Evolutionary conservation across 1,284 basidiomycete species (phyloP), one percentile per base, ranked within the genome.

Genomic region (Malassezia furfur): DNA sequence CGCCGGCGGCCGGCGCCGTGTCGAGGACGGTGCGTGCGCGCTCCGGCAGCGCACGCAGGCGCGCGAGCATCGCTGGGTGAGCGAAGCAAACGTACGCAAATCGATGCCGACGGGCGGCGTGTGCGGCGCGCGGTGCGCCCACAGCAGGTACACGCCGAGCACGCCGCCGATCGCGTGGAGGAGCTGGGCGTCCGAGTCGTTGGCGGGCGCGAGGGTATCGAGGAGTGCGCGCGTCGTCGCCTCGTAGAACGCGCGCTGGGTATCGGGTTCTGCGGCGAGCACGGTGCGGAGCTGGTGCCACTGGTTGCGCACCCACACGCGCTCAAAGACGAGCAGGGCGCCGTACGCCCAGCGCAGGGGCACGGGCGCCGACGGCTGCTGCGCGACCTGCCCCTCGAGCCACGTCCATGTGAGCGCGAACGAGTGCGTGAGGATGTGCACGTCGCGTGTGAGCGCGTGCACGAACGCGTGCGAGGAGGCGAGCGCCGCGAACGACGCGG

Each of bases 331-430:
- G 19, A 38, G 21, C n/a, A 57, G 21, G n/a, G 55, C 44, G 25
- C 55, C 55, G 22, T 57, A 57, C 41, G 48, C 50, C 37, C 45
- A 52, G 19, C 50, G 55, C 50, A 52, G 21, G 10, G 48, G 49
- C 10, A 46, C 22, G 11, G 44, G 38, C 35, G 32, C 6, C 25
- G 41, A 10, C 7, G 39, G 22, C 9, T 48, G 17, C 21, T 41
- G 30, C 2, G 43, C 9, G 3, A 17, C n/a, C 7, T 51, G 43
- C 7, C 11, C 30, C 21, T 57, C 55, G n/a, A 57, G 51, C 55
- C 55, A 57, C n/a, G 39, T 11, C 55, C 55, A 57, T 8, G 55
- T 57, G 11, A 57, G 45, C 7, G 50, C 55, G 34, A 57, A 57
- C 17, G 55, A 51, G 8, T 57, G 36, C 3, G 48, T 7, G 6